Evolutionary conservation across 176 grass and related monocot species (phyloP).

Genomic region (Oryza meridionalis): DNA sequence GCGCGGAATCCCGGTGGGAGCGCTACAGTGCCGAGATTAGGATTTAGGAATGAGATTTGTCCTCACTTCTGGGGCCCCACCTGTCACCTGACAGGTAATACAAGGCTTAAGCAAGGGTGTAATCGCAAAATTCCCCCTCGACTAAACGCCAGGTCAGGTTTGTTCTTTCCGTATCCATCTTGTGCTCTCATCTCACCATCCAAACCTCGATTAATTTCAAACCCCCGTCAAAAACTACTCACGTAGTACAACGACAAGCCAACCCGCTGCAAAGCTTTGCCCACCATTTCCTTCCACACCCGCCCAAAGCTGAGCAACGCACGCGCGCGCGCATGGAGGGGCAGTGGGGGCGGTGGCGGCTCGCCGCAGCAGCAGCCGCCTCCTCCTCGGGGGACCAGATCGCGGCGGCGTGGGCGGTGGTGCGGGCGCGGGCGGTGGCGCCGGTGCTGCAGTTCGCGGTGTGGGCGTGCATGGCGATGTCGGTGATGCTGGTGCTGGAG

Average conservation of each 20-base stretch:
- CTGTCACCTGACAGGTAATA: not conserved
- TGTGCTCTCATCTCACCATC: not conserved
- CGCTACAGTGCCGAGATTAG: not conserved
- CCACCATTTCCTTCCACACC: constrained; percentile 3
- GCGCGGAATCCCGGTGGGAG: not conserved
- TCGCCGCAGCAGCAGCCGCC: not conserved
- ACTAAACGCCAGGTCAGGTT: not conserved
- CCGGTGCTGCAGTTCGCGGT: constrained; percentile 51
- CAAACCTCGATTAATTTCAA: not conserved
- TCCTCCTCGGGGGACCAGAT: not conserved
- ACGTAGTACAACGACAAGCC: not conserved
- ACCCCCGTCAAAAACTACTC: not conserved
- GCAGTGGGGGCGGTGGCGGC: constrained; percentile 15
- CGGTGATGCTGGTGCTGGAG: constrained; percentile 75
- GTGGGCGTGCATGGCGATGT: constrained; percentile 67
- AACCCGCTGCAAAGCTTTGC: constrained; percentile 21
- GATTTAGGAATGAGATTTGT: not conserved
- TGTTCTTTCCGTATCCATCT: not conserved
- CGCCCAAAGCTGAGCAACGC: constrained; percentile 11
- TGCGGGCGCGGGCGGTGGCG: constrained; percentile 53
- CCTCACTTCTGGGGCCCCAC: not conserved
- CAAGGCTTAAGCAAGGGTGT: not conserved
- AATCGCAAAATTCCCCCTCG: not conserved
- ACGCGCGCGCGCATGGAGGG: not conserved
- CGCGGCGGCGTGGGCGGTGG: constrained; percentile 27